Base-by-base conservation (phyloP, 768 basidiomycete species). In the Termitomyces sp. region DNA sequence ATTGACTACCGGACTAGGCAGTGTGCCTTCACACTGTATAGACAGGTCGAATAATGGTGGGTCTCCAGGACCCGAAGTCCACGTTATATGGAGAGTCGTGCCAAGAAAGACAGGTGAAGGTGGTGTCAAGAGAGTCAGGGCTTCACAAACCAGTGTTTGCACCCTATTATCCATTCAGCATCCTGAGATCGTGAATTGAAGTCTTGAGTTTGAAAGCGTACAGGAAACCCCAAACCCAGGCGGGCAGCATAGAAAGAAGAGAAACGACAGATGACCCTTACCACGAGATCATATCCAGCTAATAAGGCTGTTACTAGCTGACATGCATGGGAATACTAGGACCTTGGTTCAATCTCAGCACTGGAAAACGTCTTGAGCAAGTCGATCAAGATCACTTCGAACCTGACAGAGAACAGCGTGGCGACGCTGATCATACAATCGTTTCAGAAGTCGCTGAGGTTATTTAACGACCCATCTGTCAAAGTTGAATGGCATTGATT, bases 81-180 rank as follows among this genome's bases (percentile, higher is more conserved):
- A 57, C 31, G 36, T 32, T 3, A 50, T 33, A 11, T 5, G 22
- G 18, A 52, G 11, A 10, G 45, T 42, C 1, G 50, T 38, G 18
- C 50, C 45, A 18, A 54, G 49, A 46, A 18, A 57, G 31, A 57
- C 52, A 45, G 57, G 52, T 10, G 49, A 45, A 7, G 51, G 40
- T 2, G 47, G 47, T 13, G 56, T 42, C 10, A 54, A 32, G 36
- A 58, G 33, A 20, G 15, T 50, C 16, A 54, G 48, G 3, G 48
- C 42, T 3, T 38, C 20, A 18, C 39, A 54, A n/a, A 48, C 43
- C 16, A 18, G 18, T 27, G 35, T 22, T 7, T 9, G 5, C 45
- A 39, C 13, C 11, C 27, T 46, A 20, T 20, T 32, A 20, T 45
- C 12, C 45, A 31, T 18, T 29, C 29, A 29, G n/a, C 2, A 29